Percentiles rank a stretch among this genome's conserved stretches.
phyloP scores from a whole-genome alignment of 2,329 filamentous ascomycete genomes.

The Hymenoscyphus infarciens region DNA sequence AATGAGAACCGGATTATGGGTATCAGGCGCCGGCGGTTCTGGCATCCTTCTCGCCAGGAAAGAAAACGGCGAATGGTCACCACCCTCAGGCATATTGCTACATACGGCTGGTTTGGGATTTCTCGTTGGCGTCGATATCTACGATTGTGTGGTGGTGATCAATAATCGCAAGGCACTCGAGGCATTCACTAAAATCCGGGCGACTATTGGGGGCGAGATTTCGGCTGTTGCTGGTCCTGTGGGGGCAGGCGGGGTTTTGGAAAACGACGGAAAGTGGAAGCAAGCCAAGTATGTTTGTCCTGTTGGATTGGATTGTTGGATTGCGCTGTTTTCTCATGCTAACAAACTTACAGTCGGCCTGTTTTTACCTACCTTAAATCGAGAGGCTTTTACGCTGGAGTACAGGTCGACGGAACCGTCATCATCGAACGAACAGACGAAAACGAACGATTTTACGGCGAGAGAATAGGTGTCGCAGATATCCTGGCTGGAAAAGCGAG shows the following conservation, averaged over 20 bases:
- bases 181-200: constrained; percentile 73
- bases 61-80: constrained; percentile 85
- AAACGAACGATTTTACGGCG: constrained; percentile 81
- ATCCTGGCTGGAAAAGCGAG: constrained; percentile 46
- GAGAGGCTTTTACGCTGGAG: constrained; percentile 80
- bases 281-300: constrained; percentile 54
- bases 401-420: constrained; percentile 83
- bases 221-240: constrained; percentile 74
- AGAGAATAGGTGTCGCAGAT: constrained; percentile 57
- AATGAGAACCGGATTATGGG: constrained; percentile 89
- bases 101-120: constrained; percentile 89
- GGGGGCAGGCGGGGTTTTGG: constrained; percentile 58
- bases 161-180: constrained; percentile 83
- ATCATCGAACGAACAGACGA: constrained; percentile 84
- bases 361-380: constrained; percentile 88
- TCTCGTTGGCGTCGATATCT: constrained; percentile 87
- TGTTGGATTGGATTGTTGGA: not conserved
- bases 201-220: constrained; percentile 79
- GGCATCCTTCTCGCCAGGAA: constrained; percentile 82
- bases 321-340: constrained; percentile 7
- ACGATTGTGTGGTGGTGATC: constrained; percentile 91
- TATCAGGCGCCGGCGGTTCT: constrained; percentile 86
- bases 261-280: constrained; percentile 39
- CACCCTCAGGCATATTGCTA: constrained; percentile 84
- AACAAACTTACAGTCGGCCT: constrained; percentile 40